These are phyloP conservation scores for Coemansia sp. DNA, from an alignment of 192 early-diverging fungal genomes.

Conservation along the genomic window DNA sequence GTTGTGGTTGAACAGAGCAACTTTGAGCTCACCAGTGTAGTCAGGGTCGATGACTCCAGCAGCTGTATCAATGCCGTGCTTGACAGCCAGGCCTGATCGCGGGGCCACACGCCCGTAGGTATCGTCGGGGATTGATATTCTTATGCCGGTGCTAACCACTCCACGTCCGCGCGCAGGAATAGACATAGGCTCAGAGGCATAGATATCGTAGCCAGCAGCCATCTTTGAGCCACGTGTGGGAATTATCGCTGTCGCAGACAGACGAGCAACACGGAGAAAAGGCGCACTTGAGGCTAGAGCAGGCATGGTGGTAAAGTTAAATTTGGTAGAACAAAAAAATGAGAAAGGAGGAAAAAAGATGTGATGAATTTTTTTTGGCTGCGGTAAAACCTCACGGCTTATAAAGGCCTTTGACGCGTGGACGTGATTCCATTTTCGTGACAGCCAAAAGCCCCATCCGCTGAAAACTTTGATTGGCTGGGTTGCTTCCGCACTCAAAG, in stretches of 20 bases:
- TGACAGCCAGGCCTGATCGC: slow-evolving; percentile 86
- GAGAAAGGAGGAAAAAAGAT: slow-evolving; percentile 1
- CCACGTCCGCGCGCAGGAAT: slow-evolving; percentile 79
- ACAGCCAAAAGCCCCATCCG: too few relatives aligned
- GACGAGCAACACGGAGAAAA: slow-evolving; percentile 35
- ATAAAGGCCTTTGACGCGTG: neutral
- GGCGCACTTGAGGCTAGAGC: neutral
- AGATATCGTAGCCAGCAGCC: slow-evolving; percentile 95
- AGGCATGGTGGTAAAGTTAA: neutral
- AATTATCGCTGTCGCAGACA: slow-evolving; percentile 60
- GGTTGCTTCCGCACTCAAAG: too few relatives aligned
- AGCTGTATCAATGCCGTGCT: slow-evolving; percentile 83
- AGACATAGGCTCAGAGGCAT: slow-evolving; percentile 59
- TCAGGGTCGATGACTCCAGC: slow-evolving; percentile 93
- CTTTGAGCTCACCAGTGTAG: slow-evolving; percentile 82
- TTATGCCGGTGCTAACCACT: slow-evolving; percentile 83
- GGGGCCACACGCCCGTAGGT: slow-evolving; percentile 96
- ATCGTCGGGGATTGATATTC: slow-evolving; percentile 80
- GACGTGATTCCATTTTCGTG: too few relatives aligned
- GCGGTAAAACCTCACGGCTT: neutral
- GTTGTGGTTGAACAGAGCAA: slow-evolving; percentile 88
- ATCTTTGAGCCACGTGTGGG: slow-evolving; percentile 77
- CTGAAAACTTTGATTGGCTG: too few relatives aligned
- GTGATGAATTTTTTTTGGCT: neutral
- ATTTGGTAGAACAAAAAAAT: neutral